phyloP scores from a whole-genome alignment of 768 basidiomycete genomes.

The Suillus cothurnatus region DNA sequence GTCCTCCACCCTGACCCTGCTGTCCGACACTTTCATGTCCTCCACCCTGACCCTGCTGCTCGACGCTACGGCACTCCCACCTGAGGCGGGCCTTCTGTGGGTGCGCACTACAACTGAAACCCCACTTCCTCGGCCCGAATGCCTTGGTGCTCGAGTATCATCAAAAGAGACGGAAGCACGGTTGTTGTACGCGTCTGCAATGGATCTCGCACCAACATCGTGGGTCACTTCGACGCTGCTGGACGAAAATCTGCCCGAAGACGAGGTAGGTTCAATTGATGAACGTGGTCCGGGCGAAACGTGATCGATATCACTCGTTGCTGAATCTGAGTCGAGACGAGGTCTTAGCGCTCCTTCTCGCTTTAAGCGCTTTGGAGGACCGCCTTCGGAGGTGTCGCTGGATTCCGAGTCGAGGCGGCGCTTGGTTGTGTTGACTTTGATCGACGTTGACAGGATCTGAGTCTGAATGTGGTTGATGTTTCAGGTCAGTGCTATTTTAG shows the following conservation, averaged over 20 bases:
- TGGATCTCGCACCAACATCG: not conserved
- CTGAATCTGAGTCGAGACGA: not conserved
- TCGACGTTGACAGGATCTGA: not conserved
- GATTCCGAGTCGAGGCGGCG: not conserved
- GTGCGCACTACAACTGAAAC: not conserved
- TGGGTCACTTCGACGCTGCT: not conserved
- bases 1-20: not conserved
- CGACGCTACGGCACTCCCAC: slow-evolving; percentile 4
- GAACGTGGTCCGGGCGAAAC: not conserved
- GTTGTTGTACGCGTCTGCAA: not conserved
- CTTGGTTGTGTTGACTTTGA: not conserved
- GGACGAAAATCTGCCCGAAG: not conserved
- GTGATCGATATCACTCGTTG: not conserved
- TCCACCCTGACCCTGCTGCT: not conserved
- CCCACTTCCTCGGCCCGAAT: not conserved
- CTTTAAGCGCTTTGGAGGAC: not conserved
- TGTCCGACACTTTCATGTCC: not conserved
- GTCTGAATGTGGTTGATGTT: not conserved
- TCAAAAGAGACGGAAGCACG: not conserved
- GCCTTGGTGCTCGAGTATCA: not conserved
- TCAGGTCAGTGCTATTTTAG: not conserved
- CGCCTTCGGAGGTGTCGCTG: not conserved
- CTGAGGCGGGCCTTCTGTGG: not conserved
- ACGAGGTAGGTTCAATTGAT: not conserved
- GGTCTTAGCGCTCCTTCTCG: not conserved